Conservation (phyloP, 352 stramenopile genomes). For the Globisporangium radiosum region DNA sequence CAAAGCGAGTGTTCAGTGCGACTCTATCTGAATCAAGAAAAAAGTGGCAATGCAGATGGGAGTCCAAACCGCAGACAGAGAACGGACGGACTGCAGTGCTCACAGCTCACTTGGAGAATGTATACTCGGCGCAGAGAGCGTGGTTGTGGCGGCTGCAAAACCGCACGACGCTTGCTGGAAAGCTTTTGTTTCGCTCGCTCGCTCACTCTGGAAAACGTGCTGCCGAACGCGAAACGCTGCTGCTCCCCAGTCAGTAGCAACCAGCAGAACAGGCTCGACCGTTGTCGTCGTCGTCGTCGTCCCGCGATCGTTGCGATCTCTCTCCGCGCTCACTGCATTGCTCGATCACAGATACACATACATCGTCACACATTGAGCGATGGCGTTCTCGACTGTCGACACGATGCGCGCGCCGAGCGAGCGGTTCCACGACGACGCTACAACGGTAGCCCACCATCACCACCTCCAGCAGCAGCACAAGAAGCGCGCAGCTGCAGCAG, state of each 20-base stretch:
- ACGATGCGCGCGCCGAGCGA: conserved; percentile 22
- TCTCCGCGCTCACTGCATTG: background rate
- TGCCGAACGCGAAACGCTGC: background rate
- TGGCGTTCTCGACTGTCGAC: conserved; percentile 48
- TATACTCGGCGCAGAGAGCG: too few relatives aligned
- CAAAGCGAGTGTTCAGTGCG: too few relatives aligned
- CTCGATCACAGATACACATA: background rate
- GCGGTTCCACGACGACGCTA: conserved; percentile 9
- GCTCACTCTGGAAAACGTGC: background rate
- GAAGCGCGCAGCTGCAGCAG: background rate
- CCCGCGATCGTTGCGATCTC: background rate
- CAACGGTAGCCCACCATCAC: background rate
- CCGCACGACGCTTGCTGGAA: too few relatives aligned
- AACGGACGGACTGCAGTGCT: too few relatives aligned
- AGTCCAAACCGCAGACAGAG: too few relatives aligned
- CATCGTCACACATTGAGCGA: conserved; percentile 3
- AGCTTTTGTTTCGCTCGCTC: background rate
- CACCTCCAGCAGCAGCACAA: conserved; percentile 3
- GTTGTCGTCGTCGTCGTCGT: background rate
- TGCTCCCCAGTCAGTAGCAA: background rate
- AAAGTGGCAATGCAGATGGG: too few relatives aligned
- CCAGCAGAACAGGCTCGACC: background rate
- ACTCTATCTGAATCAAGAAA: too few relatives aligned
- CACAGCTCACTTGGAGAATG: too few relatives aligned
- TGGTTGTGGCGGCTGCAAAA: too few relatives aligned